Evolutionary conservation across 164 flowering plant genomes (phyloP), one percentile per base, ranked within the genome.

Genomic region (Tetracentron sinense): DNA sequence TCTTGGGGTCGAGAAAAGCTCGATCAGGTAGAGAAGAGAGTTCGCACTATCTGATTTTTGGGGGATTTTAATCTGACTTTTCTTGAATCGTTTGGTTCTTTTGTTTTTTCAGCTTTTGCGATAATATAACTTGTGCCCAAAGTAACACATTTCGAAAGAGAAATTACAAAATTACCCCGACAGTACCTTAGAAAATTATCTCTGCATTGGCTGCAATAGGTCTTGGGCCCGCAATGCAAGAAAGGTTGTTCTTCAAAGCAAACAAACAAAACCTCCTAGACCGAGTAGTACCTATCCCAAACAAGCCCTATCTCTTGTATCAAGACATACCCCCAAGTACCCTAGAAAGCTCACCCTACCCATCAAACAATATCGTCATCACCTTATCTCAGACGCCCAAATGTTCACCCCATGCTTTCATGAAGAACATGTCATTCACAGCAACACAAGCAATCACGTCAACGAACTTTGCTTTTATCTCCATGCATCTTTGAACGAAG

Each of bases 1-100:
- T 88, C 44, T 70, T 97, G 19, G 89, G 92, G 11, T 98, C 99
- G 3, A 79, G 94, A 66, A 95, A 90, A 72, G 99, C 99, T 67
- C 99, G 99, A 47, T 73, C 79, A 72, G 79, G 79, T 73, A n/a
- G n/a, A n/a, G n/a, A n/a, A n/a, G n/a, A n/a, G n/a, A n/a, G n/a
- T n/a, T n/a, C n/a, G n/a, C n/a, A n/a, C n/a, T n/a, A n/a, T n/a
- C n/a, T n/a, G n/a, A n/a, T n/a, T n/a, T n/a, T n/a, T n/a, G n/a
- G n/a, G n/a, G n/a, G n/a, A n/a, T 33, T 33, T 33, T 10, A 4
- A 4, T 33, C 38, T 33, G 4, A 4, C 38, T 33, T 4, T 4
- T 33, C 38, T 33, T 4, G 10, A 10, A 4, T 33, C 10, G 10
- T 33, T 33, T 33, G 6, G 38, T 33, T 33, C 38, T 10, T 33